phyloP scores from a whole-genome alignment of 768 basidiomycete genomes.

The Suillus bovinus region DNA sequence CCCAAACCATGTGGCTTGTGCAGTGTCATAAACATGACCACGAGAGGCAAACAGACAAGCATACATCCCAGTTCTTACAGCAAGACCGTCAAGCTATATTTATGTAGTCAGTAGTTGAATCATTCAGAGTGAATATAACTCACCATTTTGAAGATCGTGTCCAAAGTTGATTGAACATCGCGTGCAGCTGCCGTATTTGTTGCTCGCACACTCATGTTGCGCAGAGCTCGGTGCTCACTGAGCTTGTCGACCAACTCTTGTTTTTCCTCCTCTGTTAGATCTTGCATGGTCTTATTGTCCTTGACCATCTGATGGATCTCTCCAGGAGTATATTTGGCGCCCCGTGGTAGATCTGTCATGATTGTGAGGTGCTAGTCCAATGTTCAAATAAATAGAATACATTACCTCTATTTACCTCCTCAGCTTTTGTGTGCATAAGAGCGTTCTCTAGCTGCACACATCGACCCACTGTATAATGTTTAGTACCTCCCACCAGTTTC shows the following conservation, averaged over 20 bases:
- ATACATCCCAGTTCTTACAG: slow-evolving; percentile 2
- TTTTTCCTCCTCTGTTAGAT: slow-evolving; percentile 1
- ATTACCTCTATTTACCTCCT: slow-evolving; percentile 4
- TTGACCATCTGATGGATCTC: slow-evolving; percentile 2
- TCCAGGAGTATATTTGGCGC: not conserved
- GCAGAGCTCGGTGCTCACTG: not conserved
- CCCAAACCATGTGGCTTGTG: slow-evolving; percentile 8
- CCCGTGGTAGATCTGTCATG: not conserved
- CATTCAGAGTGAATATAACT: not conserved
- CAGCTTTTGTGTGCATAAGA: slow-evolving; percentile 5
- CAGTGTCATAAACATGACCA: slow-evolving; percentile 7
- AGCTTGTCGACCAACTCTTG: slow-evolving; percentile 2
- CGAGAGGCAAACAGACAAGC: not conserved
- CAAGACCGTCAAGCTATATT: slow-evolving; percentile 10
- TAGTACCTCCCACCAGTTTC: slow-evolving; percentile 4
- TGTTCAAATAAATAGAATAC: not conserved
- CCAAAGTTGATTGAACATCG: slow-evolving; percentile 7
- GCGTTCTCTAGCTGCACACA: not conserved
- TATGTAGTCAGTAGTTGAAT: no score
- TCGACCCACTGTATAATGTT: not conserved
- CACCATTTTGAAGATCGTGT: not conserved
- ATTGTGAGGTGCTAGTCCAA: no score
- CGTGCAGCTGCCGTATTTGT: slow-evolving; percentile 7
- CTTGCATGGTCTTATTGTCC: not conserved
- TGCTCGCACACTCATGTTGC: not conserved